Base-by-base conservation (phyloP, 2,329 filamentous ascomycete species). In the Colletotrichum gigasporum region DNA sequence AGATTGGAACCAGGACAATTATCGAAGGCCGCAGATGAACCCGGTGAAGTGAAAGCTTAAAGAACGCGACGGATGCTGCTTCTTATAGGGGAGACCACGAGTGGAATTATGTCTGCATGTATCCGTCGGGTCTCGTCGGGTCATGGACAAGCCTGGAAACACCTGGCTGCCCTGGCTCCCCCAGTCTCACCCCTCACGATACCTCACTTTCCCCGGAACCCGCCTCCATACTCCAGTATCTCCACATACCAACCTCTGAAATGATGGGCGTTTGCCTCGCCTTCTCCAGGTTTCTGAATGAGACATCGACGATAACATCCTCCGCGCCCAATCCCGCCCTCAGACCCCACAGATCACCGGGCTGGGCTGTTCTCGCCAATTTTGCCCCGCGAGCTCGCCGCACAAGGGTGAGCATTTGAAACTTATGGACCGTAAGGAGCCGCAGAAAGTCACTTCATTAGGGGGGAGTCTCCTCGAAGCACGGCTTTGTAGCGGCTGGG, bases 121-220 rank as follows among this genome's bases (percentile, higher is more conserved):
- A 9, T 8, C 14, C 14, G 5, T 5, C 28, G 2, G 18, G 14
- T 24, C 14, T 16, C 5, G 12, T 24, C 12, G 16, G 20, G 47
- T 9, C 30, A 3, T 12, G 12, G 20, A 32, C 30, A 3, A 20
- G 12, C 10, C 16, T 12, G 12, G n/a, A 30, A 3, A 18, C 9
- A 12, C 16, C 2, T 26, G 22, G 22, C 18, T 14, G 6, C n/a
- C 20, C 47, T 10, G 14, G 22, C 53, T 60, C 56, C 35, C 61
- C 61, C 47, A 30, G 5, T 20, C 12, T 39, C 55, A 28, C 56
- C 47, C 26, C 56, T 32, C n/a, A 11, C 8, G 5, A 39, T n/a
- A 54, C 12, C 10, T 20, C 22, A 11, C 26, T 16, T 61, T 61
- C 61, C 61, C 61, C 56, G 16, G 56, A 61, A 47, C 61, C 55